Percentiles rank a stretch among this genome's conserved stretches.
Conservation (phyloP, 805 yeast genomes). For the Schwanniomyces pseudopolymorphus region DNA sequence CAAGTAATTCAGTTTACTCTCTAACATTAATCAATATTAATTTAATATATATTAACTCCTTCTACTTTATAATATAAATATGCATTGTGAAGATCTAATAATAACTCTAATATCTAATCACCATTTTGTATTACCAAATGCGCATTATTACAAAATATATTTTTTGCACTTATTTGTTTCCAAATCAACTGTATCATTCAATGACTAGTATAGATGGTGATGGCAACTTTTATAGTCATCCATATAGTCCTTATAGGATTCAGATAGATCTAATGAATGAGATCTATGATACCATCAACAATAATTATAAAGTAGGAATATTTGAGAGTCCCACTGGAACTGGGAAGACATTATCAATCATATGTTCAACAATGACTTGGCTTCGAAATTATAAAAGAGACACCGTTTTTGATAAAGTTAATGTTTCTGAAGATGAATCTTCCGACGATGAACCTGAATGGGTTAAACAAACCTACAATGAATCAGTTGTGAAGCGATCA, state of each 20-base stretch:
- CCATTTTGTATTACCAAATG: neutral
- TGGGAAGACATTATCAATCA: conserved; percentile 85
- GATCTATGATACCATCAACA: conserved; percentile 60
- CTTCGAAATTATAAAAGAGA: conserved; percentile 50
- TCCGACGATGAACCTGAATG: conserved; percentile 66
- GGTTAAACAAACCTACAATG: conserved; percentile 46
- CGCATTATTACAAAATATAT: neutral
- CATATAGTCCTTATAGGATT: conserved; percentile 76
- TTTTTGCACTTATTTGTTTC: neutral
- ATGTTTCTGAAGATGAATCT: conserved; percentile 21
- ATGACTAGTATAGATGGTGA: neutral
- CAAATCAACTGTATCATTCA: too few species aligned
- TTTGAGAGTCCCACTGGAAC: conserved; percentile 96
- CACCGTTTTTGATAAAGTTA: conserved; percentile 4
- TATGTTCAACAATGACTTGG: conserved; percentile 87
- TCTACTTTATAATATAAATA: too few species aligned
- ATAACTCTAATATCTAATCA: too few species aligned
- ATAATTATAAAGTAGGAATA: conserved; percentile 64
- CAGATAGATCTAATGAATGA: conserved; percentile 76
- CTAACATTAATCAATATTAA: too few species aligned
- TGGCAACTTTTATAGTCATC: conserved; percentile 56
- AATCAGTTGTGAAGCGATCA: conserved; percentile 29
- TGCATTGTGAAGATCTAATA: too few species aligned
- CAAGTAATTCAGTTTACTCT: too few species aligned
- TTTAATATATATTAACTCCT: too few species aligned